phyloP scores from a whole-genome alignment of 2,329 filamentous ascomycete species.

The Neonectria sp. region DNA sequence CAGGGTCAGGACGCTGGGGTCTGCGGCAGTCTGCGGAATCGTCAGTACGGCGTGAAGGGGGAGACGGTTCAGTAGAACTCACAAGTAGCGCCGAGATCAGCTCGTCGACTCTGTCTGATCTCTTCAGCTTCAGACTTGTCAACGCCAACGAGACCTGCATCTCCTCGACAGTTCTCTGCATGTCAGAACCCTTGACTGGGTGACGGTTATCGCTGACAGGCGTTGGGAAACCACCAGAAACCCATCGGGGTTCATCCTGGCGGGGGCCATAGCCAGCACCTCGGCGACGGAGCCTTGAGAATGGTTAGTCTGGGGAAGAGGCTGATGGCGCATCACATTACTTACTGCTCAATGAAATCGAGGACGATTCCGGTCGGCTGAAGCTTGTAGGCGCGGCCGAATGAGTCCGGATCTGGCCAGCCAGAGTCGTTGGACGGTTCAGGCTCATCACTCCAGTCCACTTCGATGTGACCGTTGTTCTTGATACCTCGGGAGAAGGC shows the following conservation, averaged over 20 bases:
- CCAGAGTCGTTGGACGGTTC: slow-evolving; percentile 69
- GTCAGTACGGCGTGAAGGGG: slow-evolving; percentile 30
- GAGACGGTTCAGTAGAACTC: slow-evolving; percentile 54
- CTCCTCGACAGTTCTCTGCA: slow-evolving; percentile 68
- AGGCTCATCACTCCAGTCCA: slow-evolving; percentile 73
- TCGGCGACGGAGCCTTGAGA: slow-evolving; percentile 53
- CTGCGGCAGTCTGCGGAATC: slow-evolving; percentile 58
- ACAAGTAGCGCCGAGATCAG: slow-evolving; percentile 76
- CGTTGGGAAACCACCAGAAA: slow-evolving; percentile 48
- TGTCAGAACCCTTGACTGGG: slow-evolving; percentile 53
- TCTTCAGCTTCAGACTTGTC: slow-evolving; percentile 67
- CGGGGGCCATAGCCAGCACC: slow-evolving; percentile 56
- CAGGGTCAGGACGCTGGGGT: slow-evolving; percentile 61
- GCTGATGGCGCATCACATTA: slow-evolving; percentile 26
- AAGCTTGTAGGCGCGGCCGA: slow-evolving; percentile 76
- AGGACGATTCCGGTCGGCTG: slow-evolving; percentile 76
- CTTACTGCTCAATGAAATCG: slow-evolving; percentile 79
- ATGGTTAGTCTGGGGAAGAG: slow-evolving; percentile 32
- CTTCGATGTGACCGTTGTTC: slow-evolving; percentile 81
- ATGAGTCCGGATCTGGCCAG: slow-evolving; percentile 72
- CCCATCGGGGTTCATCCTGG: slow-evolving; percentile 49
- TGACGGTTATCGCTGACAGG: slow-evolving; percentile 38
- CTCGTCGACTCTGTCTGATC: slow-evolving; percentile 64
- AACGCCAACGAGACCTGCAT: slow-evolving; percentile 78
- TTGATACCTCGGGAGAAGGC: slow-evolving; percentile 73